These are phyloP conservation scores for Leccinum cinnamomeum DNA, from an alignment of 1,284 basidiomycete genomes.

Conservation along the genomic window DNA sequence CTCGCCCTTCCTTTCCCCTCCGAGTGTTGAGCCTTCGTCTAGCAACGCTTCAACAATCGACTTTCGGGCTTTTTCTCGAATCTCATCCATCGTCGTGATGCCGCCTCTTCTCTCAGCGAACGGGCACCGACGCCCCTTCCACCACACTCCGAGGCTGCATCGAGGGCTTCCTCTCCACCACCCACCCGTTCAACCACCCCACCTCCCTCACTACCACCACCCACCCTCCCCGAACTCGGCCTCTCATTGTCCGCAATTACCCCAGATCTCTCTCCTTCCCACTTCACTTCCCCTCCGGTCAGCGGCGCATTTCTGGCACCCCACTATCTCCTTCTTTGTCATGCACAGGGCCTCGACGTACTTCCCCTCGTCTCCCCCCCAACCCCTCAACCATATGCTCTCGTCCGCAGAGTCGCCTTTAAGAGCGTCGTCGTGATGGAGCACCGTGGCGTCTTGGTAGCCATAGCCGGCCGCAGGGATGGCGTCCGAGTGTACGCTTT, in stretches of 20 bases:
- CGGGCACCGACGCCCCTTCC: slow-evolving; percentile 28
- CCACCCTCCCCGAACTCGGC: slow-evolving; percentile 72
- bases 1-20: background rate
- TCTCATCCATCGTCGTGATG: slow-evolving; percentile 71
- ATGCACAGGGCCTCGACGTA: slow-evolving; percentile 79
- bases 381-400: slow-evolving; percentile 69
- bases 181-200: slow-evolving; percentile 59
- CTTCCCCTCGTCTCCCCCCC: slow-evolving; percentile 72
- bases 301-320: slow-evolving; percentile 77
- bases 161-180: slow-evolving; percentile 52
- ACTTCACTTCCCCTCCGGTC: slow-evolving; percentile 71
- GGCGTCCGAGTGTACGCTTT: slow-evolving; percentile 82
- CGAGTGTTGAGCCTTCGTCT: slow-evolving; percentile 28
- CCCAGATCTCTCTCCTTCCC: slow-evolving; percentile 64
- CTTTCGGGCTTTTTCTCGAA: slow-evolving; percentile 80
- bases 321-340: slow-evolving; percentile 78
- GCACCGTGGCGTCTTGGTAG: slow-evolving; percentile 79
- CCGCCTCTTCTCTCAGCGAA: slow-evolving; percentile 33
- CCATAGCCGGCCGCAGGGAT: slow-evolving; percentile 78
- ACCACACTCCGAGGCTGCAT: slow-evolving; percentile 30
- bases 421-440: slow-evolving; percentile 87
- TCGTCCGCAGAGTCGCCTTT: slow-evolving; percentile 75
- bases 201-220: slow-evolving; percentile 67
- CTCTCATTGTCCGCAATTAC: slow-evolving; percentile 68
- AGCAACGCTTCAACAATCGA: slow-evolving; percentile 64